Percentiles rank a stretch among this genome's conserved stretches.
phyloP scores from a whole-genome alignment of 805 yeast species.

The Yamadazyma scolyti region DNA sequence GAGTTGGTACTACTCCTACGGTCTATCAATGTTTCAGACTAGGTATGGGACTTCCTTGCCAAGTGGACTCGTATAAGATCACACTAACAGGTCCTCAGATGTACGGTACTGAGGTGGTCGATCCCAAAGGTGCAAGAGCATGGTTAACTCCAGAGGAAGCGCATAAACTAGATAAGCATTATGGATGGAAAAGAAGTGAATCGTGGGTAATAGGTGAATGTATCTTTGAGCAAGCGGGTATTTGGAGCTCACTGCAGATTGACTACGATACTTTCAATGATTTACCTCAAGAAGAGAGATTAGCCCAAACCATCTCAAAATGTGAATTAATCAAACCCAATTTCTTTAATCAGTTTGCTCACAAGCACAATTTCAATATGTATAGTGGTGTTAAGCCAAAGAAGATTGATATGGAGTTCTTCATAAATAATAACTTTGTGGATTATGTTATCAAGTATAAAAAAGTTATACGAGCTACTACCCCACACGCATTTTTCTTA shows the following conservation, averaged over 20 bases:
- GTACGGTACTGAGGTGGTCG: conserved; percentile 50
- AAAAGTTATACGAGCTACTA: conserved; percentile 40
- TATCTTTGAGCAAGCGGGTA: conserved; percentile 74
- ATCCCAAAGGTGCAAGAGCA: conserved; percentile 63
- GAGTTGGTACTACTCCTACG: conserved; percentile 81
- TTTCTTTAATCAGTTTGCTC: conserved; percentile 25
- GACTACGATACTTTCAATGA: conserved; percentile 17
- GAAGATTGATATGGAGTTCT: conserved; percentile 46
- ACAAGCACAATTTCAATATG: conserved; percentile 30
- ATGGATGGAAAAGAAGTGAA: conserved; percentile 64
- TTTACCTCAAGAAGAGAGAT: conserved; percentile 27
- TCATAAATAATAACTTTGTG: conserved; percentile 63
- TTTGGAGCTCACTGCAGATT: conserved; percentile 55
- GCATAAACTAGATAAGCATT: conserved; percentile 47
- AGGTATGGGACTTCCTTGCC: conserved; percentile 73
- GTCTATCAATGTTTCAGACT: conserved; percentile 67
- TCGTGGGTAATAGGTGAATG: conserved; percentile 74
- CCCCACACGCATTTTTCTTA: conserved; percentile 51
- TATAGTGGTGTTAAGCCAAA: conserved; percentile 14
- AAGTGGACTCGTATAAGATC: conserved; percentile 67
- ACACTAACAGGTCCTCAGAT: conserved; percentile 75
- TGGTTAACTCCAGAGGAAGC: conserved; percentile 60
- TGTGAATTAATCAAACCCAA: conserved; percentile 28
- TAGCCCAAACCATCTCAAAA: conserved; percentile 8
- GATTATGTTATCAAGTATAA: conserved; percentile 56